phyloP scores from a whole-genome alignment of 345 rosid species.

The Citropsis articulata region DNA sequence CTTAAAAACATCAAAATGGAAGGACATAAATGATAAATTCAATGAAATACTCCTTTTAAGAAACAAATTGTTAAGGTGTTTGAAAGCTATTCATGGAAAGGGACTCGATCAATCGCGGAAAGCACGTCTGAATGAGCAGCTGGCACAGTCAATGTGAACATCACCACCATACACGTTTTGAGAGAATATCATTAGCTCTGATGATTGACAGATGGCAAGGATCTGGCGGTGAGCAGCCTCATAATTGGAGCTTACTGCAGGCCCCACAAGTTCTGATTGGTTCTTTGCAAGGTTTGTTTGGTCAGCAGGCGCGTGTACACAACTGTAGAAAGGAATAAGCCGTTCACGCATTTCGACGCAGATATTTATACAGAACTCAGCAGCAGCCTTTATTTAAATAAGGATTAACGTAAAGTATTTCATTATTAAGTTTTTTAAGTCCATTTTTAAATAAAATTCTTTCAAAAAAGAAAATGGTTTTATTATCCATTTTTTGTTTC shows the following conservation, averaged over 20 bases:
- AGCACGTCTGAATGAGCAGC: neutral
- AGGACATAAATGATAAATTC: neutral
- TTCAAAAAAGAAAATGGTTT: no score
- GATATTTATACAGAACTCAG: no score
- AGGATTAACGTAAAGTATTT: no score
- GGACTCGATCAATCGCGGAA: neutral
- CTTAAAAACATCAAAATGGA: neutral
- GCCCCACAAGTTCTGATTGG: neutral
- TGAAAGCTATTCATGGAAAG: neutral
- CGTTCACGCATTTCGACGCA: neutral
- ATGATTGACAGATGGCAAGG: neutral
- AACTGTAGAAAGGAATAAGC: neutral
- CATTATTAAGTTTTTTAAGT: no score
- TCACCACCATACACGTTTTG: conserved; percentile 3
- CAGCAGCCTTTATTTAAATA: no score
- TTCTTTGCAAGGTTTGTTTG: neutral
- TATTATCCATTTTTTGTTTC: neutral
- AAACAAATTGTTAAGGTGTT: neutral
- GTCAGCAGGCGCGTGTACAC: neutral
- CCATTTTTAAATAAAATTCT: no score
- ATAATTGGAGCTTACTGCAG: neutral
- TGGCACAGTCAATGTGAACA: conserved; percentile 6
- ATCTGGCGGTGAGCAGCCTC: conserved; percentile 12
- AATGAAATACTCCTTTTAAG: neutral
- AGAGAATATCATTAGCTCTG: neutral